Evolutionary conservation across 805 yeast species (phyloP).

Genomic region (Nakazawaea sp.): DNA sequence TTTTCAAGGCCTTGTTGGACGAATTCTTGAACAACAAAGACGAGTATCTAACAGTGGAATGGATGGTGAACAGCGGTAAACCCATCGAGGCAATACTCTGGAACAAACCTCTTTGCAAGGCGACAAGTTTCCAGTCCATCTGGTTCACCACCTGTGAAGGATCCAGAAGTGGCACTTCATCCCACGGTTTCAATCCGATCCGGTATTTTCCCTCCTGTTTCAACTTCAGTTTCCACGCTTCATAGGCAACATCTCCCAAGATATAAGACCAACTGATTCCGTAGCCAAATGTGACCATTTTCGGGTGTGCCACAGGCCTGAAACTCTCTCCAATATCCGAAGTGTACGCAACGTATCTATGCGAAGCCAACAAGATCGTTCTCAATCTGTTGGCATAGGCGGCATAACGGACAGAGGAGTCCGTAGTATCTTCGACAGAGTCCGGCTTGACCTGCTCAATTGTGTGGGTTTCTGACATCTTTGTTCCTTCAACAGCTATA

Average conservation of each 20-base stretch:
- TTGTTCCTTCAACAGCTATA: no score
- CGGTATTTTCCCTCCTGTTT: constrained; percentile 57
- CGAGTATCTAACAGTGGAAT: constrained; percentile 65
- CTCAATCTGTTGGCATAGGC: constrained; percentile 74
- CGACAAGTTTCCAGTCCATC: constrained; percentile 62
- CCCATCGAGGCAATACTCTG: constrained; percentile 84
- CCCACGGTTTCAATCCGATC: constrained; percentile 67
- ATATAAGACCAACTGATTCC: constrained; percentile 73
- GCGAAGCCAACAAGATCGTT: constrained; percentile 66
- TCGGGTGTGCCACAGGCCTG: constrained; percentile 73
- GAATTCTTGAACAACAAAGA: constrained; percentile 54
- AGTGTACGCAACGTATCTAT: constrained; percentile 79
- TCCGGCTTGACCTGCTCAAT: constrained; percentile 2
- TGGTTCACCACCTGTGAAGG: constrained; percentile 33
- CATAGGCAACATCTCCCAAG: constrained; percentile 67
- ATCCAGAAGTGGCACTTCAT: constrained; percentile 35
- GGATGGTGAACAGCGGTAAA: constrained; percentile 81
- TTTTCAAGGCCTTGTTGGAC: constrained; percentile 37
- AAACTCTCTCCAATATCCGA: constrained; percentile 85
- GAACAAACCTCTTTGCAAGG: constrained; percentile 67
- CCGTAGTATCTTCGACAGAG: constrained; percentile 32
- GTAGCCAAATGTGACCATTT: constrained; percentile 57
- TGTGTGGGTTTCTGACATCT: not conserved
- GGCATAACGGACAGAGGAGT: constrained; percentile 59
- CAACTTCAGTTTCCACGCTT: constrained; percentile 65